Conservation (phyloP, 768 basidiomycete species). For the Cystoderma amianthinum region DNA sequence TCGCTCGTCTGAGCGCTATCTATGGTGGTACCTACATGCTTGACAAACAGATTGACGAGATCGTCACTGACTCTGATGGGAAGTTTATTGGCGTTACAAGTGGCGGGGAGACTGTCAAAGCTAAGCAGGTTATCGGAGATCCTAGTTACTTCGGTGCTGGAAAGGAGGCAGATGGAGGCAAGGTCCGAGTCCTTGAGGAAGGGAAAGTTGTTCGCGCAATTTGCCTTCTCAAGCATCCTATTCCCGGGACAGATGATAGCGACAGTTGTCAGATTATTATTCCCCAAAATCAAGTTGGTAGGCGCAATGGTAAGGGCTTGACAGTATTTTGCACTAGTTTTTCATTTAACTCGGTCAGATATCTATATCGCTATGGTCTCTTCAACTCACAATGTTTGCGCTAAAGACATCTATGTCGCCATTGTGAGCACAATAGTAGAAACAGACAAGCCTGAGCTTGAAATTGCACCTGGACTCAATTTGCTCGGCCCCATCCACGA, state of each 20-base stretch:
- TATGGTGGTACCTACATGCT: constrained; percentile 99
- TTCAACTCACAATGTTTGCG: constrained; percentile 94
- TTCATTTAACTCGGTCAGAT: constrained; percentile 41
- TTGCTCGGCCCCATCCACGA: constrained; percentile 91
- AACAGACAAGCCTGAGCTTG: constrained; percentile 84
- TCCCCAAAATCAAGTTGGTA: constrained; percentile 93
- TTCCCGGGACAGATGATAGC: constrained; percentile 92
- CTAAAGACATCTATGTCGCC: constrained; percentile 91
- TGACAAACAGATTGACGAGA: constrained; percentile 88
- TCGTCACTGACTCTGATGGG: constrained; percentile 80
- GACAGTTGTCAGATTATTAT: constrained; percentile 98
- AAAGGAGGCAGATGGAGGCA: constrained; percentile 56
- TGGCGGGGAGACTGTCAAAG: constrained; percentile 88
- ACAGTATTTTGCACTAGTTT: constrained; percentile 3
- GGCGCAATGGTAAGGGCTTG: constrained; percentile 75
- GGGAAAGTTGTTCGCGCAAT: constrained; percentile 95
- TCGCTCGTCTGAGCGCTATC: constrained; percentile 95
- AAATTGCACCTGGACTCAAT: constrained; percentile 87
- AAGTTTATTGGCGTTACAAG: constrained; percentile 91
- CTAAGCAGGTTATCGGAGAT: constrained; percentile 96
- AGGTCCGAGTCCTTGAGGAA: constrained; percentile 85
- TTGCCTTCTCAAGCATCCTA: constrained; percentile 96
- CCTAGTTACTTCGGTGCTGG: constrained; percentile 94
- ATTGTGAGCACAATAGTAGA: constrained; percentile 99
- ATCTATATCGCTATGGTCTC: constrained; percentile 99